phyloP scores from a whole-genome alignment of 2,329 filamentous ascomycete genomes.

The Penicillium palitans region DNA sequence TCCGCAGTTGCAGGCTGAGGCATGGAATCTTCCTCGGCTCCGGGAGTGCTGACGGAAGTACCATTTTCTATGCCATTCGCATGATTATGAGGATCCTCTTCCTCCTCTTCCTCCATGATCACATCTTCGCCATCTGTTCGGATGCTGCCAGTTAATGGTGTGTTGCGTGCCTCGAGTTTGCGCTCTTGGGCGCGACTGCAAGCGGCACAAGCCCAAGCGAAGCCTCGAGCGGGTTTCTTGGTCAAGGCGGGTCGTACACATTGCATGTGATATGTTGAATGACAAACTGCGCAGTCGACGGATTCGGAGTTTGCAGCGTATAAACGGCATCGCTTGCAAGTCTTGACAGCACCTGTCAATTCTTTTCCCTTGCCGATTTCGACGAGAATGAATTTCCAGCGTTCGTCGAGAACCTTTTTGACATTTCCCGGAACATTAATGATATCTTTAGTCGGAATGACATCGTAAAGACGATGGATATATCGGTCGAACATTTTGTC shows the following conservation, averaged over 20 bases:
- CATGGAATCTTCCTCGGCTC: conserved; percentile 56
- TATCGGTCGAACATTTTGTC: conserved; percentile 98
- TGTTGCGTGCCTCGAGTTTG: conserved; percentile 85
- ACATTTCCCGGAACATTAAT: conserved; percentile 95
- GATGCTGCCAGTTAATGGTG: conserved; percentile 65
- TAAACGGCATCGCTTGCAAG: conserved; percentile 85
- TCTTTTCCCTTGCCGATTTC: conserved; percentile 94
- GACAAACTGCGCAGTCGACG: conserved; percentile 93
- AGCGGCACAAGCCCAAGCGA: conserved; percentile 95
- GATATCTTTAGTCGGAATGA: conserved; percentile 86
- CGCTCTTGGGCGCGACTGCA: conserved; percentile 95
- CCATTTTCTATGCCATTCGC: conserved; percentile 52
- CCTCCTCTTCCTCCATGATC: conserved; percentile 65
- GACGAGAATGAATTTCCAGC: conserved; percentile 94
- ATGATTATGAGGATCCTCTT: conserved; percentile 61
- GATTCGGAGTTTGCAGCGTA: conserved; percentile 97
- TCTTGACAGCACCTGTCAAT: conserved; percentile 91
- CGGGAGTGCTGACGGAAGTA: conserved; percentile 65
- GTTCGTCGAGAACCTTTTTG: conserved; percentile 91
- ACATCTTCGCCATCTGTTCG: conserved; percentile 62
- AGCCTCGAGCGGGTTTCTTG: conserved; percentile 95
- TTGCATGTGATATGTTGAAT: conserved; percentile 96
- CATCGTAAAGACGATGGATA: conserved; percentile 96
- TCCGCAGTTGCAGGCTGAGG: conserved; percentile 68
- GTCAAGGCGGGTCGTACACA: conserved; percentile 88